Evolutionary conservation across 768 basidiomycete genomes (phyloP), one percentile per base, ranked within the genome.

Genomic region (Cyclocybe aegerita): DNA sequence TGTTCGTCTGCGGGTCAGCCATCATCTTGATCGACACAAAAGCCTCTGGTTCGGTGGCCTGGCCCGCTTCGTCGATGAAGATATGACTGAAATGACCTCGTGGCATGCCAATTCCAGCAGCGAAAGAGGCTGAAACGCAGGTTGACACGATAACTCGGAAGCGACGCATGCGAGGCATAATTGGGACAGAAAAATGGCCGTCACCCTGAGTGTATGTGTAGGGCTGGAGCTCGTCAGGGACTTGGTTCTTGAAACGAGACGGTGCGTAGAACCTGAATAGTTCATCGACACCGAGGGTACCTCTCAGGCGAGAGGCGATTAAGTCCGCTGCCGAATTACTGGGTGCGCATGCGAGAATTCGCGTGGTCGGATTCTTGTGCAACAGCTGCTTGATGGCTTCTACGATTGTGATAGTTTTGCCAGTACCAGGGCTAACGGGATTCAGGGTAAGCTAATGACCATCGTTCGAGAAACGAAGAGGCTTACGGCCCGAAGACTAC

Each of bases 21-120:
- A 86, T 72, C 0, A 79, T 81, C 66, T 83, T 83, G 66, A 88
- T 77, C 0, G 79, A 68, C 11, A 86, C 73, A 65, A 86, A 82
- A 0, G 73, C 72, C 60, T 88, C 86, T 0, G 85, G 83, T 61
- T 89, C 86, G 0, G 81, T 83, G 2, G 85, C 84, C 57, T 89
- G 86, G 0, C 83, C 86, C 0, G 85, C 86, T 60, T 89, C 86
- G 55, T 89, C 86, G 7, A 86, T 65, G 59, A 88, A 84, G 10
- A 89, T 82, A 52, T 88, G 83, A 7, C 71, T 75, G 61, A 81
- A 89, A 61, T 86, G 80, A 0, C 86, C 86, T 1, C 75, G 69
- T 0, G 74, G 66, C 39, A 88, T 70, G 0, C 85, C 85, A 35
- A 86, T 71, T 1, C 78, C 79, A 17, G 73, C 72, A 1, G 73